Base-by-base conservation (phyloP, 495 filamentous ascomycete species). In the Podospora pseudocomata region DNA sequence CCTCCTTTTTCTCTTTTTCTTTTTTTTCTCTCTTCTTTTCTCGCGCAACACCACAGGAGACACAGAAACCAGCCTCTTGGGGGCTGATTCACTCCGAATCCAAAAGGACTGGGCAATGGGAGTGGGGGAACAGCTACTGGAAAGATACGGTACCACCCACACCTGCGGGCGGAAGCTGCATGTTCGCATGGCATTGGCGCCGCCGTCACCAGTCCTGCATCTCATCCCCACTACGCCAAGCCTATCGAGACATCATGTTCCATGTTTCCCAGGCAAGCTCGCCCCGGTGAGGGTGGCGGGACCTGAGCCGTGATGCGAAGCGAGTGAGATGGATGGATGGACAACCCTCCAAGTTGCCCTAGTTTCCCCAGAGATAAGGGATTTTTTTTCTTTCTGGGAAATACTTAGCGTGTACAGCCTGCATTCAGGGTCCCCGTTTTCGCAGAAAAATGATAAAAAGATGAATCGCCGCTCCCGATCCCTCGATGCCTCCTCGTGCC, bases 331-430 rank as follows among this genome's bases (percentile, higher is more conserved):
- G 39, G 39, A 39, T 39, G 34, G 39, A 49, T 49, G 39, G 39
- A 0, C 39, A 49, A 49, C 39, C 39, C 62, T 74, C 70, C 64
- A 68, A 68, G 65, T 70, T 62, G 60, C 64, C 69, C 67, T 60
- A 74, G 65, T 62, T 66, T 65, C 61, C 39, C 60, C 69, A 76
- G 63, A 75, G 74, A 76, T 76, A 76, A 76, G 73, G 69, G 67
- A 73, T 63, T 73, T 72, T 68, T 63, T 71, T 67, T 69, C 57
- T 54, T 56, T 39, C 39, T 58, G 61, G 49, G 62, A 44, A 60
- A 49, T 64, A 69, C 65, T 72, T 69, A 55, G 60, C 39, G 28
- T 44, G 28, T 18, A 18, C 23, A 23, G 23, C 20, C 53, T 16
- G 20, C 27, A 63, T 49, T 27, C 18, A 63, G 56, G 65, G 58